Percentiles rank a stretch among this genome's conserved stretches.
Conservation (phyloP, 1,284 basidiomycete genomes). For the Paramarasmius palmivorus region DNA sequence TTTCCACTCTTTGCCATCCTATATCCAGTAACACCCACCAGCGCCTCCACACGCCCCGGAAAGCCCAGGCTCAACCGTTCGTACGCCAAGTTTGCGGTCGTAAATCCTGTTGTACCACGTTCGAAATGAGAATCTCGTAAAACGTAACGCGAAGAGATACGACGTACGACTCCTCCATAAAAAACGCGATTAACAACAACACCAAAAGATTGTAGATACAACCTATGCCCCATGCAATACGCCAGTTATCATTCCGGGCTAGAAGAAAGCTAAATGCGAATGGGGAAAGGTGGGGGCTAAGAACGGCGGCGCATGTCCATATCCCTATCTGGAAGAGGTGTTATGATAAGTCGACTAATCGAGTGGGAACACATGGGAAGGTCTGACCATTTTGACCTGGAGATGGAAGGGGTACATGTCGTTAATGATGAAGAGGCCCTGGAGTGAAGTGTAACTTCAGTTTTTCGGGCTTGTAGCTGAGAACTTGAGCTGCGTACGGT, state of each 20-base stretch:
- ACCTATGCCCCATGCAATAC: constrained; percentile 58
- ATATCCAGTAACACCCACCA: constrained; percentile 47
- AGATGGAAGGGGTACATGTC: constrained; percentile 64
- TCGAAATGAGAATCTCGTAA: not conserved
- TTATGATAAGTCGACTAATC: constrained; percentile 13
- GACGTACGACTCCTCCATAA: constrained; percentile 46
- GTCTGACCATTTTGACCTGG: constrained; percentile 50
- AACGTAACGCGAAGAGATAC: not conserved
- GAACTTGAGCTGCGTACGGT: constrained; percentile 35
- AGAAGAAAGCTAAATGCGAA: constrained; percentile 58
- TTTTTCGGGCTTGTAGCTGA: too few species aligned
- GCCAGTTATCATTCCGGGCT: constrained; percentile 46
- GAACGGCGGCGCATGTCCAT: constrained; percentile 57
- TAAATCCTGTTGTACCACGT: constrained; percentile 44
- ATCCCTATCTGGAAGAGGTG: constrained; percentile 42
- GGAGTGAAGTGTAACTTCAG: not conserved
- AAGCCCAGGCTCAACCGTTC: constrained; percentile 37
- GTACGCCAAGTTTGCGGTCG: constrained; percentile 40
- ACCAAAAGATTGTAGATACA: constrained; percentile 42
- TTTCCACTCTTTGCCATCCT: constrained; percentile 40
- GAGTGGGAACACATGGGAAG: not conserved
- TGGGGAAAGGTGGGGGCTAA: constrained; percentile 50
- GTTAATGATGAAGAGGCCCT: constrained; percentile 52
- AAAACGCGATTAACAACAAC: constrained; percentile 40
- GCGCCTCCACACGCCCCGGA: constrained; percentile 27